Evolutionary conservation across 768 basidiomycete genomes (phyloP).

Genomic region (Lactarius psammicola): DNA sequence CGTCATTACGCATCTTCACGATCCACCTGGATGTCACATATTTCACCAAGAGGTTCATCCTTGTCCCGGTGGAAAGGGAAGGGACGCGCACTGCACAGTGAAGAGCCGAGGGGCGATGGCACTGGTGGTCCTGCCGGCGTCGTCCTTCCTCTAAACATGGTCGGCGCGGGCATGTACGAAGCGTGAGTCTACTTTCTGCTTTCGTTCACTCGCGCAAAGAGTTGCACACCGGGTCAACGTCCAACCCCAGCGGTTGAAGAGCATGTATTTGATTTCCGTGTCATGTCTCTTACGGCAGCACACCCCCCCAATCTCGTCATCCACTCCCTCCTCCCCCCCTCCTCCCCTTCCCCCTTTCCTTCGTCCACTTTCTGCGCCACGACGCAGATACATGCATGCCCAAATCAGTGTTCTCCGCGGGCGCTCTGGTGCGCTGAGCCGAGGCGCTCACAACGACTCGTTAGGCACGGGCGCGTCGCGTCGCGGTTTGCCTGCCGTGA

Average conservation of each 20-base stretch:
- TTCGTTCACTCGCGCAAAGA: constrained; percentile 3
- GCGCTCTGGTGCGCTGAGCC: not conserved
- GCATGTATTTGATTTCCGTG: not conserved
- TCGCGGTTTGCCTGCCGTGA: not conserved
- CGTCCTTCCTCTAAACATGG: constrained; percentile 55
- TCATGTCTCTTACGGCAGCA: not conserved
- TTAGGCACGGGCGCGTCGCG: not conserved
- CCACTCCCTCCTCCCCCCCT: not conserved
- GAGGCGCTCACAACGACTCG: not conserved
- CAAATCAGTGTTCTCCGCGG: not conserved
- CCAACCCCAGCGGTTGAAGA: not conserved
- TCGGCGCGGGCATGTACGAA: constrained; percentile 53
- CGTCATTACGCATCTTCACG: constrained; percentile 4
- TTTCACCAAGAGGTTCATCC: not conserved
- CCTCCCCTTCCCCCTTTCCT: not conserved
- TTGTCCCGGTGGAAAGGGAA: constrained; percentile 34
- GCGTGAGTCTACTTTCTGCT: constrained; percentile 47
- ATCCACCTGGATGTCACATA: constrained; percentile 9
- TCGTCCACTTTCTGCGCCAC: not conserved
- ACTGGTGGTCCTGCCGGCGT: constrained; percentile 52
- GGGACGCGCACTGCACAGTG: constrained; percentile 17
- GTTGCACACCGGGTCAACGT: constrained; percentile 7
- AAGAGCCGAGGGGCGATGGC: constrained; percentile 39
- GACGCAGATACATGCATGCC: not conserved
- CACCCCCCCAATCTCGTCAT: not conserved